Conservation (phyloP, 106 monocot genomes). For the Hemerocallis citrina region DNA sequence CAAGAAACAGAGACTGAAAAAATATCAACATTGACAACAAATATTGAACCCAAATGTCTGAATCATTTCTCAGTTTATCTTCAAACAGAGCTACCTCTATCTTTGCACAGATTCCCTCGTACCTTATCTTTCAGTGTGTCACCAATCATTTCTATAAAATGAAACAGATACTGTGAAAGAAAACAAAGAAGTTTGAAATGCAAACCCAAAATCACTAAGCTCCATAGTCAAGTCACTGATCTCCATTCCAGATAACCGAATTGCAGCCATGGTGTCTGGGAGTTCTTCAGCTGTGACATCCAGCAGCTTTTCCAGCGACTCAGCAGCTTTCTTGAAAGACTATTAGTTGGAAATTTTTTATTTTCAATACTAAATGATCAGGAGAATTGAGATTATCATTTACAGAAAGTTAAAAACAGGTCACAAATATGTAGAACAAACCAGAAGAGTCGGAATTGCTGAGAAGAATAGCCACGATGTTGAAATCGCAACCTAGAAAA, state of each 20-base stretch:
- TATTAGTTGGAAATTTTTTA: conserved; percentile 1
- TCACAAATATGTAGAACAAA: conserved; percentile 10
- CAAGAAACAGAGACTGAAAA: too few species aligned
- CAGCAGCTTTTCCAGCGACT: conserved; percentile 58
- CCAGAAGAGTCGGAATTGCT: conserved; percentile 73
- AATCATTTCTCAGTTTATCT: too few species aligned
- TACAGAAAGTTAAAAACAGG: conserved; percentile 1
- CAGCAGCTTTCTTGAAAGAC: conserved; percentile 61
- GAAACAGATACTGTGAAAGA: background rate
- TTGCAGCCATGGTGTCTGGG: conserved; percentile 73
- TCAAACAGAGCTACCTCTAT: background rate
- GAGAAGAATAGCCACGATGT: conserved; percentile 63
- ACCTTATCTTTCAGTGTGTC: background rate
- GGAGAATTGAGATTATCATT: background rate
- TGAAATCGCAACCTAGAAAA: conserved; percentile 54
- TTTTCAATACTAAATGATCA: background rate
- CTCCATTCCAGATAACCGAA: conserved; percentile 81
- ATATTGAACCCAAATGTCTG: too few species aligned
- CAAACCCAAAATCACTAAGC: conserved; percentile 70
- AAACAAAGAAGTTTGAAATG: background rate
- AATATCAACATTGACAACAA: too few species aligned
- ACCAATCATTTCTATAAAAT: background rate
- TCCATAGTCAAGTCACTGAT: conserved; percentile 85
- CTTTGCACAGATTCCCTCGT: background rate
- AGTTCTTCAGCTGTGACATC: conserved; percentile 70